These are phyloP conservation scores for Rusavskia elegans DNA, from an alignment of 495 filamentous ascomycete species.

Conservation along the genomic window DNA sequence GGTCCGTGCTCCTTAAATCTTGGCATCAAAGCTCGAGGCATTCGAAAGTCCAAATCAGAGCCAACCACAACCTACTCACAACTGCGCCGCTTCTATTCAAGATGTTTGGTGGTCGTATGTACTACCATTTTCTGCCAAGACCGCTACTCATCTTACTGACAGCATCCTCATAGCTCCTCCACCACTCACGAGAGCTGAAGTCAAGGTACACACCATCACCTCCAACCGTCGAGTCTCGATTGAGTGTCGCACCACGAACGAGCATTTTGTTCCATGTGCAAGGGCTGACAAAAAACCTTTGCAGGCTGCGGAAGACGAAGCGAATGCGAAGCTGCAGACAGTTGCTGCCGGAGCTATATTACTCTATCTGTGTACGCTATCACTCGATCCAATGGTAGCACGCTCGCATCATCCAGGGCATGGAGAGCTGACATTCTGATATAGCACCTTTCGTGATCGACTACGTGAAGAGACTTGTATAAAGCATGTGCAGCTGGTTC, in stretches of 20 bases:
- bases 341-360: constrained; percentile 45
- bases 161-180: background rate
- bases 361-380: constrained; percentile 68
- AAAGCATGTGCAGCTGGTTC: constrained; percentile 13
- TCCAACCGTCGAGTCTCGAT: background rate
- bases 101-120: constrained; percentile 10
- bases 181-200: constrained; percentile 5
- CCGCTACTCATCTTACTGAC: background rate
- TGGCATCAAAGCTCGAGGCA: too few relatives aligned
- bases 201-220: constrained; percentile 1
- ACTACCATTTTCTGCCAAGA: background rate
- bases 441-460: constrained; percentile 74
- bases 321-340: constrained; percentile 46
- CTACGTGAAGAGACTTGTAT: constrained; percentile 59
- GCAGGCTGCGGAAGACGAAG: constrained; percentile 52
- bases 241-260: background rate
- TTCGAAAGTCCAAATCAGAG: too few relatives aligned
- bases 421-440: background rate
- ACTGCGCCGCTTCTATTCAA: background rate
- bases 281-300: background rate
- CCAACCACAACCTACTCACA: too few relatives aligned
- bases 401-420: too few relatives aligned
- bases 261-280: too few relatives aligned
- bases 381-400: background rate
- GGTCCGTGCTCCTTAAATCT: too few relatives aligned